Evolutionary conservation across 306 rosid species (phyloP), one percentile per base, ranked within the genome.

Genomic region (Phaseolus lunatus): DNA sequence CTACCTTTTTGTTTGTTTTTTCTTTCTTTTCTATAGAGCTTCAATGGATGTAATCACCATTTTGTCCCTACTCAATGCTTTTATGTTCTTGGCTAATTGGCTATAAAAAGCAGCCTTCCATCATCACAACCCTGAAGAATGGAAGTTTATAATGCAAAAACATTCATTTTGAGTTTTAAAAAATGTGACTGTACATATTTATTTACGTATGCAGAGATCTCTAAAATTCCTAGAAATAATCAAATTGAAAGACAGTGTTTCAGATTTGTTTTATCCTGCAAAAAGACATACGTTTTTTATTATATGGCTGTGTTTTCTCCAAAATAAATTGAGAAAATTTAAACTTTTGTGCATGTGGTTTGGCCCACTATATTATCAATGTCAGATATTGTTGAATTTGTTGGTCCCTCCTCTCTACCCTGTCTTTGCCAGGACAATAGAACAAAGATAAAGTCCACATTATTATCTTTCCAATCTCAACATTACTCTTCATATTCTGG

Each of bases 301-400:
- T 14, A 1, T 31, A 31, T 27, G 76, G 53, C 48, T 69, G 75
- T 83, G 80, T 72, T 57, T 66, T 24, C 80, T 43, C 65, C 16
- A 9, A 64, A 53, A 20, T 1, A 58, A 58, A 72, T 16, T 39
- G 23, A 47, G 59, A 47, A 69, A 45, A 24, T 56, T 43, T 54
- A 23, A 48, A 29, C 63, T 73, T 71, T 82, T 58, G 19, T 61
- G 48, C 47, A 71, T 72, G 43, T 78, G 41, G 10, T 0, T 31
- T 70, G 57, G 65, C 82, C 82, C 82, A 77, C 79, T 23, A 12
- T 71, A 33, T 70, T 57, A 63, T 58, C 54, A 71, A 18, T 77
- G 80, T 68, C 77, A 80, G 75, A 73, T 64, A 68, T 62, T 50
- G 81, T 81, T 81, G 78, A 67, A 68, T 69, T 37, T 69, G 84